Evolutionary conservation across 306 rosid species (phyloP), one percentile per base, ranked within the genome.

Genomic region (Lathyrus aphaca): DNA sequence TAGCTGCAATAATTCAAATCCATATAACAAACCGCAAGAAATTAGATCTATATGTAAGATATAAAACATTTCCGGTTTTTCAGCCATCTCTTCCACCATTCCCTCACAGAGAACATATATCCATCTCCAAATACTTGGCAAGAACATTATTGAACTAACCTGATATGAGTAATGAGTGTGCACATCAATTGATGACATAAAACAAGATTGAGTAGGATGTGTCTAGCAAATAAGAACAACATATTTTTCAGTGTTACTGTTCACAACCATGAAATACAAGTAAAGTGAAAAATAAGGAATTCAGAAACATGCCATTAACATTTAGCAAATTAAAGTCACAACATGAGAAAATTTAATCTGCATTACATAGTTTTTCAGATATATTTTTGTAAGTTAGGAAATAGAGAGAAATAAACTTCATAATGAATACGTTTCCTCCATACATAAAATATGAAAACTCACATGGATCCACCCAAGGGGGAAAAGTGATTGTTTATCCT

Each of bases 101-200:
- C n/a, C n/a, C n/a, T n/a, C n/a, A n/a, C n/a, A n/a, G n/a, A n/a
- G n/a, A n/a, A n/a, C n/a, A n/a, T n/a, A n/a, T n/a, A n/a, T n/a
- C n/a, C n/a, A n/a, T n/a, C n/a, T n/a, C n/a, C n/a, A n/a, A n/a
- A n/a, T n/a, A n/a, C n/a, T n/a, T n/a, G n/a, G n/a, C n/a, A n/a
- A 63, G 32, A 67, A 45, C 23, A 39, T 35, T 43, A 10, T 30
- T 13, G 65, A 72, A 71, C 83, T 50, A 74, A 88, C 98, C 98
- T 94, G 98, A 87, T 94, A 94, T 17, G 98, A 94, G 82, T 94
- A 94, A 83, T 94, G 98, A 56, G 98, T 94, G 80, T 94, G 98
- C 71, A 94, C 62, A 85, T 94, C 98, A 84, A 94, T 86, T 1
- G 98, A 94, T 0, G 98, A 94, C 98, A 94, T 94, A 86, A 94